A percentile compares a stretch with the other conserved stretches of the same genome.
Conservation (phyloP, 2,329 filamentous ascomycete species). For the Fusarium sp. region DNA sequence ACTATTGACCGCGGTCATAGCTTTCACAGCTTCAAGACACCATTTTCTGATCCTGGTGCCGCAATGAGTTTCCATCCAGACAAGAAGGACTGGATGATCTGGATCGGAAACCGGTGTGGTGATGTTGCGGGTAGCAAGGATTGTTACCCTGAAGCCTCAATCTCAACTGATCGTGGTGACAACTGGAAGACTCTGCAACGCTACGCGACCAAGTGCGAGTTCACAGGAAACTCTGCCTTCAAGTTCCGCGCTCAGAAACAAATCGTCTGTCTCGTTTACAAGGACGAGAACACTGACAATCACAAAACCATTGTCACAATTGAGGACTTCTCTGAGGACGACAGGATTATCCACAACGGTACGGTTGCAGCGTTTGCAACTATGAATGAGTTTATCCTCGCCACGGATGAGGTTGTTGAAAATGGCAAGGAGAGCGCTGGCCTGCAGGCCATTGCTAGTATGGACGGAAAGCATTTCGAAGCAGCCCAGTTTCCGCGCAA, state of each 20-base stretch:
- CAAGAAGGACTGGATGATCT: constrained; percentile 89
- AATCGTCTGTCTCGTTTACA: constrained; percentile 65
- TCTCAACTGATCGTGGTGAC: constrained; percentile 81
- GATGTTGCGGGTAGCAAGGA: constrained; percentile 55
- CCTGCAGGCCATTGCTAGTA: constrained; percentile 80
- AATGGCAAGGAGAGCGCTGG: constrained; percentile 66
- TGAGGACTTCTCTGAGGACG: constrained; percentile 77
- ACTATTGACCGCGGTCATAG: constrained; percentile 80
- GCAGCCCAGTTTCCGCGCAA: constrained; percentile 86
- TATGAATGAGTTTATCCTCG: constrained; percentile 96
- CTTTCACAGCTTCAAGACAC: constrained; percentile 78
- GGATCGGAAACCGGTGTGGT: constrained; percentile 81
- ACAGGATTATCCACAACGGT: constrained; percentile 62
- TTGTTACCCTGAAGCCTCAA: constrained; percentile 79
- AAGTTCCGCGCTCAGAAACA: constrained; percentile 62
- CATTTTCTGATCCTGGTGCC: constrained; percentile 55
- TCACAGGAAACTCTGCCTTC: constrained; percentile 74
- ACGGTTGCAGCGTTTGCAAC: constrained; percentile 84
- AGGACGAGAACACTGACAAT: constrained; percentile 68
- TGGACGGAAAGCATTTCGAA: constrained; percentile 86
- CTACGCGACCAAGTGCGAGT: constrained; percentile 84
- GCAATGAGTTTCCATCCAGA: constrained; percentile 84
- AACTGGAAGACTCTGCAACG: constrained; percentile 79
- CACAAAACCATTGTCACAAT: constrained; percentile 78
- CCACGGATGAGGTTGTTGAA: constrained; percentile 71